phyloP scores from a whole-genome alignment of 352 stramenopile genomes.

The Blastocystis sp. region DNA sequence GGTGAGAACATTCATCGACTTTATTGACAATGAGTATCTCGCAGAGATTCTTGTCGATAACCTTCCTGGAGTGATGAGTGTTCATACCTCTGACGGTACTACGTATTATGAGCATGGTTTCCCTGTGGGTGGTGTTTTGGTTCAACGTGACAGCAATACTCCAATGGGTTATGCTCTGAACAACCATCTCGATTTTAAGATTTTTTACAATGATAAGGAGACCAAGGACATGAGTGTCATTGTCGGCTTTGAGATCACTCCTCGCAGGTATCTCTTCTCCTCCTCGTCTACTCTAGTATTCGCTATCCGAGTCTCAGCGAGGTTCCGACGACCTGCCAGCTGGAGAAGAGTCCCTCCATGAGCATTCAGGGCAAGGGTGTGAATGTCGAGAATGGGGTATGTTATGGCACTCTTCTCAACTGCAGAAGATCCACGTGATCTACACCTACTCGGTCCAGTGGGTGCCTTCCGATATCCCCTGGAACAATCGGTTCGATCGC shows the following conservation, averaged over 20 bases:
- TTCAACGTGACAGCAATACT: constrained; percentile 81
- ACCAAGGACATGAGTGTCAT: constrained; percentile 80
- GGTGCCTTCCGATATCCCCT: constrained; percentile 87
- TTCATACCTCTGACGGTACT: not conserved
- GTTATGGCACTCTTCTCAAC: not conserved
- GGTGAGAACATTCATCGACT: constrained; percentile 80
- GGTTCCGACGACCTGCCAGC: not conserved
- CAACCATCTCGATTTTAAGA: constrained; percentile 98
- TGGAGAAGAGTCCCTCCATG: not conserved
- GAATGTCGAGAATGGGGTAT: constrained; percentile 68
- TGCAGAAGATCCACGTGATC: constrained; percentile 65
- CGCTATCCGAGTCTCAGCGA: not conserved
- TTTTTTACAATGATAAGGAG: constrained; percentile 85
- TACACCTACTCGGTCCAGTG: constrained; percentile 97
- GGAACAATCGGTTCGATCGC: constrained; percentile 96
- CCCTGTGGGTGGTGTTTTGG: constrained; percentile 70
- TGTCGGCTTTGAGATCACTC: constrained; percentile 89
- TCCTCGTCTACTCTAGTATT: not conserved
- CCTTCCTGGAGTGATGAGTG: constrained; percentile 44
- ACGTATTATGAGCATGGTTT: constrained; percentile 73
- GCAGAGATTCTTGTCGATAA: constrained; percentile 63
- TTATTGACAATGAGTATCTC: constrained; percentile 90
- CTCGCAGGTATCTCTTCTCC: not conserved
- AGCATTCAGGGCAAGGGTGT: constrained; percentile 69
- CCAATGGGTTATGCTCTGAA: constrained; percentile 72